Percentiles rank a stretch among this genome's conserved stretches.
phyloP scores from a whole-genome alignment of 2,329 filamentous ascomycete genomes.

The Beauveria australis region DNA sequence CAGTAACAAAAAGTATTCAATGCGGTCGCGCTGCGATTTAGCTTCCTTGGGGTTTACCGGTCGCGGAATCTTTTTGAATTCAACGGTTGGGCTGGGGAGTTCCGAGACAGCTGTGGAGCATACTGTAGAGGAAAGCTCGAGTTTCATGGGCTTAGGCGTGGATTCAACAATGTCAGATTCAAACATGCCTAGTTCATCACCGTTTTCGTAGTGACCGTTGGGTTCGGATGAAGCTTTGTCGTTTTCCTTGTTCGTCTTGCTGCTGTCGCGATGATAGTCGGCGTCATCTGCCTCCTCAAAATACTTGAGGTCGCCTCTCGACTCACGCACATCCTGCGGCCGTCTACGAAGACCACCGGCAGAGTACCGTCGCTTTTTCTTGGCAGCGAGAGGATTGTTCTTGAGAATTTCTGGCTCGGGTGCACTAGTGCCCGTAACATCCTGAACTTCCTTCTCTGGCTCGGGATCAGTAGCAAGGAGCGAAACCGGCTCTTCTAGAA shows the following conservation, averaged over 20 bases:
- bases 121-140: conserved; percentile 24
- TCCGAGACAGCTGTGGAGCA: conserved; percentile 24
- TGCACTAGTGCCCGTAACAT: conserved; percentile 56
- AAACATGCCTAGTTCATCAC: conserved; percentile 35
- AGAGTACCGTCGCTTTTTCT: conserved; percentile 69
- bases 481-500: conserved; percentile 22
- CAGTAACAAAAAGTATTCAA: conserved; percentile 86
- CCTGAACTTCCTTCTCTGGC: conserved; percentile 34
- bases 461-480: conserved; percentile 24
- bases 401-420: conserved; percentile 52
- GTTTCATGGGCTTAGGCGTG: neutral
- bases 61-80: conserved; percentile 39
- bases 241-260: neutral
- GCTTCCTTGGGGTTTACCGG: conserved; percentile 73
- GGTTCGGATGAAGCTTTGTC: neutral
- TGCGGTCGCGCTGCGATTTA: conserved; percentile 56
- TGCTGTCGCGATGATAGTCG: conserved; percentile 35
- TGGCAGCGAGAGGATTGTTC: conserved; percentile 29
- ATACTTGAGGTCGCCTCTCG: conserved; percentile 75
- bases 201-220: conserved; percentile 39
- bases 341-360: conserved; percentile 73
- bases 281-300: conserved; percentile 84
- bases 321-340: conserved; percentile 61
- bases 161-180: conserved; percentile 3
- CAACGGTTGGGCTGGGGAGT: conserved; percentile 28